These are phyloP conservation scores for Saccharomyces hybrid DNA, from an alignment of 1,139 yeast species.

Conservation along the genomic window DNA sequence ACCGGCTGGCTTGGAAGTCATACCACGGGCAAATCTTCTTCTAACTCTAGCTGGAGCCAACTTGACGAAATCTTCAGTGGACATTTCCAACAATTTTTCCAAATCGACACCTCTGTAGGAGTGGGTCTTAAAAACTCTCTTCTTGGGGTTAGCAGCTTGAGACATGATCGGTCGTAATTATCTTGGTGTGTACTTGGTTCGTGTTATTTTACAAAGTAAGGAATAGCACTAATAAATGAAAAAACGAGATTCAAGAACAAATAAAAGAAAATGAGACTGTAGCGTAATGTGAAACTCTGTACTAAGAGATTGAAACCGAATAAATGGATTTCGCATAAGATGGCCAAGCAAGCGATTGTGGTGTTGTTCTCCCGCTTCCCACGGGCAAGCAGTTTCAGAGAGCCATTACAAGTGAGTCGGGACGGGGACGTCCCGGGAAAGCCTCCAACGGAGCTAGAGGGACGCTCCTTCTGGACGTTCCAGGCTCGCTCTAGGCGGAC, in stretches of 20 bases:
- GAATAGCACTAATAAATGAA: not conserved
- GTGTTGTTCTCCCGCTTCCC: not conserved
- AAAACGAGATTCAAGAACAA: not conserved
- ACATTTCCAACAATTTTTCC: slow-evolving; percentile 85
- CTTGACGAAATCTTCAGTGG: slow-evolving; percentile 95
- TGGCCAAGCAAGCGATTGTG: not conserved
- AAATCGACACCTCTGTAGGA: slow-evolving; percentile 98
- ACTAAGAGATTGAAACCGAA: not conserved
- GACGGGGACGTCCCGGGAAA: not conserved
- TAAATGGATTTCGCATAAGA: not conserved
- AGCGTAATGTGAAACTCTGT: not conserved
- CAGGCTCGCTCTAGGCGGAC: not conserved
- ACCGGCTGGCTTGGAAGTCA: slow-evolving; percentile 92
- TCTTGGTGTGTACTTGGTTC: slow-evolving; percentile 1
- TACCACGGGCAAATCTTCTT: slow-evolving; percentile 98
- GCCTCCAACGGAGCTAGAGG: not conserved
- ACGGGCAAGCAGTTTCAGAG: not conserved
- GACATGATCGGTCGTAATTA: slow-evolving; percentile 22
- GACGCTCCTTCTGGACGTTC: not conserved
- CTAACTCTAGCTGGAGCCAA: slow-evolving; percentile 98
- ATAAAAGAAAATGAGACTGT: slow-evolving; percentile 2
- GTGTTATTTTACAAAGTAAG: not conserved
- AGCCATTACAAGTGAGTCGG: not conserved
- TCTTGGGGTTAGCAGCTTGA: slow-evolving; percentile 43
- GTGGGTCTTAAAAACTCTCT: slow-evolving; percentile 93